A percentile compares a stretch with the other conserved stretches of the same genome.
These are phyloP conservation scores for Plasmodium fragile DNA, from an alignment of 169 alveolate species.

Conservation along the genomic window DNA sequence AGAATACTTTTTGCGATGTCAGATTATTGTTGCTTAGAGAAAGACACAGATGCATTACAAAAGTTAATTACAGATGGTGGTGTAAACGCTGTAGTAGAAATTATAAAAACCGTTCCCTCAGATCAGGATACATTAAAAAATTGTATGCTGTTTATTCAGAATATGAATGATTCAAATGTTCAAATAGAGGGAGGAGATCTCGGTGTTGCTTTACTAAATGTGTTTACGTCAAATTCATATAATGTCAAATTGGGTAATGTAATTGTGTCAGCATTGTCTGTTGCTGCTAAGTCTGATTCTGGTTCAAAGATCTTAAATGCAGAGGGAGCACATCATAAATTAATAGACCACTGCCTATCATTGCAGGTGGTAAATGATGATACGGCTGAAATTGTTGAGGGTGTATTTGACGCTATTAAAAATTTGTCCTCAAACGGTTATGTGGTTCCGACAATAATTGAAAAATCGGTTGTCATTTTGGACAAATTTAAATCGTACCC, in stretches of 20 bases:
- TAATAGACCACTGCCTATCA: constrained; percentile 62
- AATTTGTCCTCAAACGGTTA: constrained; percentile 72
- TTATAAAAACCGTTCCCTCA: constrained; percentile 84
- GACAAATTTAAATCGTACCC: constrained; percentile 83
- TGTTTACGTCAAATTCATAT: constrained; percentile 74
- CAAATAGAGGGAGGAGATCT: constrained; percentile 80
- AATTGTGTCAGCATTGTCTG: constrained; percentile 78
- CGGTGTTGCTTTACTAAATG: constrained; percentile 79
- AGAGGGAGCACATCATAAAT: constrained; percentile 79
- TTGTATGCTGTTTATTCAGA: constrained; percentile 86
- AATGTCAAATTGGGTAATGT: constrained; percentile 77
- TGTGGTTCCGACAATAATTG: constrained; percentile 67
- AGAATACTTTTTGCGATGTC: constrained; percentile 91
- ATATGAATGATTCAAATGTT: constrained; percentile 80
- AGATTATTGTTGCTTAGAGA: constrained; percentile 87
- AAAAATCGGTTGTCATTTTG: constrained; percentile 75
- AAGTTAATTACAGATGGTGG: constrained; percentile 87
- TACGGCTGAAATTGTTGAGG: constrained; percentile 67
- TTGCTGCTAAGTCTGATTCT: constrained; percentile 79
- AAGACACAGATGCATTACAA: constrained; percentile 79
- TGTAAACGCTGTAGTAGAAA: constrained; percentile 83
- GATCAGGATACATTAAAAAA: constrained; percentile 87
- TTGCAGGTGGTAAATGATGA: constrained; percentile 69
- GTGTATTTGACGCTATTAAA: constrained; percentile 49
- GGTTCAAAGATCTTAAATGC: constrained; percentile 79